These are phyloP conservation scores for Biscutella laevigata DNA, from an alignment of 441 rosid species.

Conservation along the genomic window DNA sequence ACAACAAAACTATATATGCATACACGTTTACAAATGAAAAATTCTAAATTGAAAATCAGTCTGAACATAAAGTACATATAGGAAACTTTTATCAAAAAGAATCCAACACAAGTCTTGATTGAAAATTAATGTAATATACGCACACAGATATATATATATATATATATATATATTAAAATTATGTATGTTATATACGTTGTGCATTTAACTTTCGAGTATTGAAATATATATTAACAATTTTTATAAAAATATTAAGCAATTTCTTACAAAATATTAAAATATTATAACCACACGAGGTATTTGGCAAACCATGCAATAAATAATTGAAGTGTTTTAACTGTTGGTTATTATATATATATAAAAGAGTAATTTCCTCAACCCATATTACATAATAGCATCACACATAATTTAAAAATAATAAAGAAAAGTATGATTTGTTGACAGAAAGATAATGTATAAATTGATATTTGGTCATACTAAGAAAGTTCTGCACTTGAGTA, in stretches of 20 bases:
- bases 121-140: not conserved
- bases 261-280: not conserved
- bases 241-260: not conserved
- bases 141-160: no score
- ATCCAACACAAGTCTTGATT: not conserved
- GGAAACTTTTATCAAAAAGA: not conserved
- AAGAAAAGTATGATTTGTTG: no score
- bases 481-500: slow-evolving; percentile 27
- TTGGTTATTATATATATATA: no score
- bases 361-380: no score
- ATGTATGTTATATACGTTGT: not conserved
- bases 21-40: not conserved
- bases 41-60: not conserved
- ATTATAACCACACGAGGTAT: not conserved
- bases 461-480: slow-evolving; percentile 16
- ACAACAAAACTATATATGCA: slow-evolving; percentile 6
- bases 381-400: no score
- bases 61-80: not conserved
- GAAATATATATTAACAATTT: not conserved
- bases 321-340: not conserved
- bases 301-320: not conserved
- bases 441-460: not conserved
- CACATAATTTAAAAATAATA: slow-evolving; percentile 9
- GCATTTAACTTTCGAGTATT: not conserved
- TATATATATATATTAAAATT: not conserved